phyloP scores from a whole-genome alignment of 805 yeast genomes.

The Lachancea thermotolerans region DNA sequence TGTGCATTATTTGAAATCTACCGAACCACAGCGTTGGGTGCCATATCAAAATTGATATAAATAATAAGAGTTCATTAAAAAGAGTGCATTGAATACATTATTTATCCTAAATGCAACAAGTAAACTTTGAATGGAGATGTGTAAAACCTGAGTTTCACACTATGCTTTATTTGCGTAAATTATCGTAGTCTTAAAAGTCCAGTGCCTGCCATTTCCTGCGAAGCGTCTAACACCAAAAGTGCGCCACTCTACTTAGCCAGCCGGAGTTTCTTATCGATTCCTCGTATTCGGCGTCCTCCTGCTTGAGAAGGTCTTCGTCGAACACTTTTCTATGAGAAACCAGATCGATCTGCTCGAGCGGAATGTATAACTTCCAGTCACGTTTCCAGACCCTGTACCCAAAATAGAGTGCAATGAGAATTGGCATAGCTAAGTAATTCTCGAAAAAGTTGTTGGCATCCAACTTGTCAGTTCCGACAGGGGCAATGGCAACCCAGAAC shows the following conservation, averaged over 20 bases:
- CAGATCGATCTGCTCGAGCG: conserved; percentile 28
- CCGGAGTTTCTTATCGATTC: conserved; percentile 27
- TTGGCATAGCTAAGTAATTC: conserved; percentile 42
- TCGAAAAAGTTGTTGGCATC: conserved; percentile 41
- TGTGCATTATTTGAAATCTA: too few species aligned
- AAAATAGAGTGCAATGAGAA: conserved; percentile 37
- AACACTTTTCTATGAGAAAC: conserved; percentile 27
- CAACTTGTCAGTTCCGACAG: conserved; percentile 34
- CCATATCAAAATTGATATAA: too few species aligned
- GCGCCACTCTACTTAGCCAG: conserved; percentile 20
- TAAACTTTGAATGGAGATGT: too few species aligned
- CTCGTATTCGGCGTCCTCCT: conserved; percentile 29
- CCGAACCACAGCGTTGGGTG: too few species aligned
- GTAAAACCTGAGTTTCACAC: too few species aligned
- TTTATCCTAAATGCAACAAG: too few species aligned
- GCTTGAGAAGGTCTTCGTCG: conserved; percentile 29
- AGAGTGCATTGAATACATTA: too few species aligned
- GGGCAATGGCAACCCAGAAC: conserved; percentile 61
- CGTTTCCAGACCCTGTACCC: conserved; percentile 43
- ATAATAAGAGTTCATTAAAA: too few species aligned
- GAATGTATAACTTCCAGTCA: conserved; percentile 35
- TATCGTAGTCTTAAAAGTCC: too few species aligned
- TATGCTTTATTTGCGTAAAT: too few species aligned
- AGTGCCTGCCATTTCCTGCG: too few species aligned
- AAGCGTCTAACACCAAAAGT: conserved; percentile 28